Evolutionary conservation across 768 basidiomycete genomes (phyloP).

Genomic region (Megacollybia marginata): DNA sequence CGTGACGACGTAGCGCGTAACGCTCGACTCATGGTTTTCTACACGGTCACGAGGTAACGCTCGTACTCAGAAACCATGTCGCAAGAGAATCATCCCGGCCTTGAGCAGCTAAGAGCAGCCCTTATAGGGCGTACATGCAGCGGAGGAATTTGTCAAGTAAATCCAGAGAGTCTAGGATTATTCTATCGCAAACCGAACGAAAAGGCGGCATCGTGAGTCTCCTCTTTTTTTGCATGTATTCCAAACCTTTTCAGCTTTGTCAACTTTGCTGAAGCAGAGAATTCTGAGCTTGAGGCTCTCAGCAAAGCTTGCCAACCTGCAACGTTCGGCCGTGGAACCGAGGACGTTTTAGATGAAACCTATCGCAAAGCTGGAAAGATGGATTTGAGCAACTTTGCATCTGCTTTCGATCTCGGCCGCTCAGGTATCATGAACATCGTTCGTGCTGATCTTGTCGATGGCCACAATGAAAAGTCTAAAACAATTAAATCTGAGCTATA

Average conservation of each 20-base stretch:
- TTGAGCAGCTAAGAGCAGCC: background rate
- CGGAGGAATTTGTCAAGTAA: background rate
- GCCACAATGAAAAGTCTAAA: background rate
- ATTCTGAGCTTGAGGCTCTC: background rate
- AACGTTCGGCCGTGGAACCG: slow-evolving; percentile 17
- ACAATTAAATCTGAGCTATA: slow-evolving; percentile 17
- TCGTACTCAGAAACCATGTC: too few species aligned
- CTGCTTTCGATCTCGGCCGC: slow-evolving; percentile 1
- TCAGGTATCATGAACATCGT: slow-evolving; percentile 1
- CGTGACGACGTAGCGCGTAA: too few species aligned
- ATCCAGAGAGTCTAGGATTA: background rate
- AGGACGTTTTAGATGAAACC: slow-evolving; percentile 23
- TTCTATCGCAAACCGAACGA: background rate
- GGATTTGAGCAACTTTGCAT: slow-evolving; percentile 9
- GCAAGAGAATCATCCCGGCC: too few species aligned
- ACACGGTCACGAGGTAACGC: too few species aligned
- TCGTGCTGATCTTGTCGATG: background rate
- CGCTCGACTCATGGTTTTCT: too few species aligned
- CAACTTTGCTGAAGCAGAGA: background rate
- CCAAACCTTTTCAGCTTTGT: background rate
- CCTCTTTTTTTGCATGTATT: background rate
- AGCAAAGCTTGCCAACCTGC: slow-evolving; percentile 18
- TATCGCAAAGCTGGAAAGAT: slow-evolving; percentile 27
- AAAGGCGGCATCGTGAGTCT: background rate
- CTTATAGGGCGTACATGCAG: background rate